phyloP scores from a whole-genome alignment of 139 green algal genomes.

The Picochlorum costavermella region DNA sequence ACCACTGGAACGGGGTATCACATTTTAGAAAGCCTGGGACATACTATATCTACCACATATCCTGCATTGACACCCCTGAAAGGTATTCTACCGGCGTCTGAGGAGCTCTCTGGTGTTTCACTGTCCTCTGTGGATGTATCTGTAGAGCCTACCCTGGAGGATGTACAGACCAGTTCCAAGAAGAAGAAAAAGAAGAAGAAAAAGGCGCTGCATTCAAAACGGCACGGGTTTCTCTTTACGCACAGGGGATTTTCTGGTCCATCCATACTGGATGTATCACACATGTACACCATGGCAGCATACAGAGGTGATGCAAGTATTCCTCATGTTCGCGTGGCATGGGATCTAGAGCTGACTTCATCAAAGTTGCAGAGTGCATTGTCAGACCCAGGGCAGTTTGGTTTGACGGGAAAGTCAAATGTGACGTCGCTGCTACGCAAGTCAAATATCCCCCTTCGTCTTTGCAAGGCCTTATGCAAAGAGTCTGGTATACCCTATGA shows the following conservation, averaged over 20 bases:
- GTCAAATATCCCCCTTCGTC: conserved; percentile 48
- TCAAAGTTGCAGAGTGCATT: neutral
- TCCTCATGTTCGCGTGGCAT: conserved; percentile 15
- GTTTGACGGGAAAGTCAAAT: neutral
- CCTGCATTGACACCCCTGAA: conserved; percentile 78
- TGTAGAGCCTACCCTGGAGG: conserved; percentile 18
- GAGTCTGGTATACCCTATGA: conserved; percentile 34
- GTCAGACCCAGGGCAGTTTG: neutral
- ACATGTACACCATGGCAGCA: conserved; percentile 47
- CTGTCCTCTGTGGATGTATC: conserved; percentile 8
- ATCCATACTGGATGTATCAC: conserved; percentile 70
- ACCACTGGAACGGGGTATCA: conserved; percentile 69
- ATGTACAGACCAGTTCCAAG: conserved; percentile 2
- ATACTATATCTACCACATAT: conserved; percentile 53
- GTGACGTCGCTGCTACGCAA: conserved; percentile 26
- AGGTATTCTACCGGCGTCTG: conserved; percentile 52
- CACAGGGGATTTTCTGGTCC: conserved; percentile 76
- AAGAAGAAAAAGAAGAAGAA: conserved; percentile 23
- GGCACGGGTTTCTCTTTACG: conserved; percentile 76
- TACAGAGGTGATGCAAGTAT: conserved; percentile 5
- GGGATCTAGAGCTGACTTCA: conserved; percentile 2
- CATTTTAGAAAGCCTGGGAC: conserved; percentile 46
- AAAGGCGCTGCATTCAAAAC: conserved; percentile 24
- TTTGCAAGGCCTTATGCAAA: conserved; percentile 60
- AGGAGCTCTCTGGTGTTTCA: conserved; percentile 51